phyloP scores from a whole-genome alignment of 208 protist genomes.

The Strigomonas culicis region DNA sequence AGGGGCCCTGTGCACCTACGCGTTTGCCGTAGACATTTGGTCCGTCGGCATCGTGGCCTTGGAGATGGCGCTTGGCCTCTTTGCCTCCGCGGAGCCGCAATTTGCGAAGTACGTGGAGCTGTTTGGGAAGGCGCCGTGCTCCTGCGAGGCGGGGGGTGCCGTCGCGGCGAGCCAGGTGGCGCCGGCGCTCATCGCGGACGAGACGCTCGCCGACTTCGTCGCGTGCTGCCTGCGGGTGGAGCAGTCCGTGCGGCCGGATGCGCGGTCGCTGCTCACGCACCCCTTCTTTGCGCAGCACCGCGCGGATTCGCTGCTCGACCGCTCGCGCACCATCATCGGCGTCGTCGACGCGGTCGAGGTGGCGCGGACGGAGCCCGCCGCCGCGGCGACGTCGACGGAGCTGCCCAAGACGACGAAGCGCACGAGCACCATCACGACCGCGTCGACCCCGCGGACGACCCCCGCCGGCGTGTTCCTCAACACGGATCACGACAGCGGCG shows the following conservation, averaged over 20 bases:
- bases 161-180: no score
- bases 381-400: no score
- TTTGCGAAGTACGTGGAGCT: neutral
- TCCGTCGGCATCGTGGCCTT: constrained; percentile 43
- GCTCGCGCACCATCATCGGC: constrained; percentile 15
- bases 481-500: no score
- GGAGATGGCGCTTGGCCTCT: constrained; percentile 31
- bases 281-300: constrained; percentile 7
- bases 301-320: constrained; percentile 4
- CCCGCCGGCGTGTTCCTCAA: no score
- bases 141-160: no score
- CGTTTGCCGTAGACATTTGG: constrained; percentile 38
- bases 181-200: neutral
- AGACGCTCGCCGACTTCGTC: neutral
- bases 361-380: no score
- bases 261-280: constrained; percentile 13
- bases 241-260: constrained; percentile 1
- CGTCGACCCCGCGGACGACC: no score
- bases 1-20: constrained; percentile 28
- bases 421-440: no score
- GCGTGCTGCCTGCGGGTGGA: constrained; percentile 1
- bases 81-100: neutral
- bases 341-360: constrained; percentile 13
- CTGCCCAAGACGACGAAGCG: no score
- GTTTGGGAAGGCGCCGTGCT: neutral